Percentiles rank a stretch among this genome's conserved stretches.
These are phyloP conservation scores for Luffa acutangula DNA, from an alignment of 306 rosid species.

Conservation along the genomic window DNA sequence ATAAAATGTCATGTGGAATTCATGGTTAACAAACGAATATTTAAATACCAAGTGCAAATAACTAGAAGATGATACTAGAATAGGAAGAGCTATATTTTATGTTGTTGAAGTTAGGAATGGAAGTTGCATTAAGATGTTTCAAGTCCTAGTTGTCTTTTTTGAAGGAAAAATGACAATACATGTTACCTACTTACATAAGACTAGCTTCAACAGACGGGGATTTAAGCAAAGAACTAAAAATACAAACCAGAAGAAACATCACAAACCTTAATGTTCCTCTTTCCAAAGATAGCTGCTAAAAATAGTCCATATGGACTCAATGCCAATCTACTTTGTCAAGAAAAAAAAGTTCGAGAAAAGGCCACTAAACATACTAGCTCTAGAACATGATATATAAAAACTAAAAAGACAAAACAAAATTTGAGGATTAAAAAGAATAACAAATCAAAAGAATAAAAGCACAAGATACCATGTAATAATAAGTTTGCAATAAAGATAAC, in stretches of 20 bases:
- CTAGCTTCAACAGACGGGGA: not conserved
- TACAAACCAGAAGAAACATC: constrained; percentile 8
- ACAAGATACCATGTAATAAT: not conserved
- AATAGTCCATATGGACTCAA: constrained; percentile 93
- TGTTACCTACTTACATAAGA: too few relatives aligned
- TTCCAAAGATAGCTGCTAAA: constrained; percentile 76
- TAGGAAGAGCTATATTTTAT: too few relatives aligned
- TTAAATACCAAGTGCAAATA: too few relatives aligned
- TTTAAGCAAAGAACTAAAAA: constrained; percentile 10
- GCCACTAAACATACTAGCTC: not conserved
- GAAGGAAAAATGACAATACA: too few relatives aligned
- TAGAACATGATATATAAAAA: not conserved
- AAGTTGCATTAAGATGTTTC: too few relatives aligned
- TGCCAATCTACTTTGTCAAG: constrained; percentile 78
- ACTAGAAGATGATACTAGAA: too few relatives aligned
- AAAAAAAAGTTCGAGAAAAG: constrained; percentile 5
- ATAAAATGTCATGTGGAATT: too few relatives aligned
- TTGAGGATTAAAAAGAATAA: not conserved
- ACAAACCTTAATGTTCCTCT: constrained; percentile 83
- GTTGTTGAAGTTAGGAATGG: too few relatives aligned
- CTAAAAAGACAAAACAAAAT: not conserved
- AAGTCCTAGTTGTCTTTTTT: too few relatives aligned
- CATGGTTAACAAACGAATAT: too few relatives aligned
- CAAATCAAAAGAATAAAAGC: not conserved
- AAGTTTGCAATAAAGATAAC: not conserved